A percentile compares a stretch with the other conserved stretches of the same genome.
Conservation (phyloP, 371 early-diverging fungal species). For the Mucor saturninus region DNA sequence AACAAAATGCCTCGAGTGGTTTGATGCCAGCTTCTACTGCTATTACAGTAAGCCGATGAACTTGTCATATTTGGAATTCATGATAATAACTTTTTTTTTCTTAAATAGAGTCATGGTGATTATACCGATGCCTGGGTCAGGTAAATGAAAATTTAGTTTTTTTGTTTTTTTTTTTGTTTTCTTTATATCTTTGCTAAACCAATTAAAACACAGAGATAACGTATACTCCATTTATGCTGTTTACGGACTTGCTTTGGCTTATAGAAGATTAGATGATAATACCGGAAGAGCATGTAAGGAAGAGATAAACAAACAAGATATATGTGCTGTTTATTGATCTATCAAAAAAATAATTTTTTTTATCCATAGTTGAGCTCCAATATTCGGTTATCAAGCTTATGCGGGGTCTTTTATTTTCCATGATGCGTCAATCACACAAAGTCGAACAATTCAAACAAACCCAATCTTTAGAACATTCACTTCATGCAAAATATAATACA, state of each 20-base stretch:
- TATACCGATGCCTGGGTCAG: slow-evolving; percentile 93
- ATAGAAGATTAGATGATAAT: slow-evolving; percentile 84
- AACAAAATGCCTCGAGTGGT: slow-evolving; percentile 83
- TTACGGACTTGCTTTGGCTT: slow-evolving; percentile 85
- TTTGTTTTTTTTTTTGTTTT: neutral
- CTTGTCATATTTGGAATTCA: neutral
- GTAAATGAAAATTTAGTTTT: slow-evolving; percentile 42
- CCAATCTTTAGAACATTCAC: slow-evolving; percentile 68
- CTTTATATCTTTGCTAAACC: neutral
- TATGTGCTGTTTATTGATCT: neutral
- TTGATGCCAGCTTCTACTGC: slow-evolving; percentile 90
- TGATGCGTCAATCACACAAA: slow-evolving; percentile 89
- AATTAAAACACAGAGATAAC: slow-evolving; percentile 67
- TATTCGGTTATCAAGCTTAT: slow-evolving; percentile 82
- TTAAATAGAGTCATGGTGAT: slow-evolving; percentile 69
- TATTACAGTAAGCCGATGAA: slow-evolving; percentile 58
- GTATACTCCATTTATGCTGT: slow-evolving; percentile 90
- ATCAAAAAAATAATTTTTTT: neutral
- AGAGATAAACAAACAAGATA: neutral
- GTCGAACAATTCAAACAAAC: slow-evolving; percentile 83
- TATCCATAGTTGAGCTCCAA: slow-evolving; percentile 74
- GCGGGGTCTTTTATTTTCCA: slow-evolving; percentile 76
- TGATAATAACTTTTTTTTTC: neutral
- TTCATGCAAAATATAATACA: slow-evolving; percentile 92
- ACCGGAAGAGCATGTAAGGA: slow-evolving; percentile 80